Base-by-base conservation (phyloP, 1,284 basidiomycete genomes). In the Irpex lacteus region DNA sequence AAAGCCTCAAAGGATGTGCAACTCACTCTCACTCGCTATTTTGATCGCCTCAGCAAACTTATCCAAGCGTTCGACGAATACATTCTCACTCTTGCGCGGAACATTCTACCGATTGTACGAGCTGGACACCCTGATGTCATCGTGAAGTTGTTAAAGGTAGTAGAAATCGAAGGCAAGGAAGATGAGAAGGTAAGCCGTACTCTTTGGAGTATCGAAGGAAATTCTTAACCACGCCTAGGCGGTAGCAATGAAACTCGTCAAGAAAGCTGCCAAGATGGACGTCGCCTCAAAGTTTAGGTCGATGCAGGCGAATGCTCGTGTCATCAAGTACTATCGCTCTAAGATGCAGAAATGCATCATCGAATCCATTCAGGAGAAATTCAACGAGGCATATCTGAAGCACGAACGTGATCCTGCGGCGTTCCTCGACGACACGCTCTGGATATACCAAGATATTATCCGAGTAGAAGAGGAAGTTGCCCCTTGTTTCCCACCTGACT, bases 391-490 rank as follows among this genome's bases (percentile, higher is more conserved):
- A 15, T 94, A 89, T 73, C 77, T 82, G 53, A 84, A 82, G 37
- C 82, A 88, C 70, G 82, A 87, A 68, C 81, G 84, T 26, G 84
- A 94, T 70, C 86, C 91, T 11, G 78, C 87, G 19, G 82, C 78
- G 0, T 98, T 98, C 77, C 81, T 99, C 63, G 88, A 91, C 19
- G 85, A 85, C 61, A 80, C 98, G 11, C 81, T 87, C 55, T 99
- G 96, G 95, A 87, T 99, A 71, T 98, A 96, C 78, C 90, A 98
- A 72, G 98, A 99, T 74, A 85, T 99, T 69, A 91, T 96, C 65
- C 87, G 92, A 38, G 91, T 99, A 67, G 91, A 97, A 75, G 87
- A 88, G 71, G 90, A 95, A 67, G 86, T 98, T 63, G 90, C 89
- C 11, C 90, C 90, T 1, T 94, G 95, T 72, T 99, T 99, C 77